These are phyloP conservation scores for Fraxinus latifolia DNA, from an alignment of 305 asterid genomes.

Conservation along the genomic window DNA sequence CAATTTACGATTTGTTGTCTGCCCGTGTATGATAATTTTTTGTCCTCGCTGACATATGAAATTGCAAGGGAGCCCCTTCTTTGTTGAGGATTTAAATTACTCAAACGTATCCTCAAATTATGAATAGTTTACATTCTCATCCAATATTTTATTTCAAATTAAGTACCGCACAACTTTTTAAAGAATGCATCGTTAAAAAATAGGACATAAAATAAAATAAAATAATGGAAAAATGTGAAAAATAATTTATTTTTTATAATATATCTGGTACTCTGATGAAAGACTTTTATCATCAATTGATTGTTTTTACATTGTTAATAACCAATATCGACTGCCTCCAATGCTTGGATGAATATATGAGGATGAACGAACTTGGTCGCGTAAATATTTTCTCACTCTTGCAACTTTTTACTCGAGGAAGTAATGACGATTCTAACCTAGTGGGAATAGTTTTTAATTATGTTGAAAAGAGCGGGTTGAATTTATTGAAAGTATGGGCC, in stretches of 20 bases:
- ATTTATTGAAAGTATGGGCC: neutral
- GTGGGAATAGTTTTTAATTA: neutral
- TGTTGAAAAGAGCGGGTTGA: neutral
- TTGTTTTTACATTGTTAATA: neutral
- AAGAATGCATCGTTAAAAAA: neutral
- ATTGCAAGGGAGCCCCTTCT: neutral
- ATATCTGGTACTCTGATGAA: neutral
- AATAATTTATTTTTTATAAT: neutral
- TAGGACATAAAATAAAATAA: neutral
- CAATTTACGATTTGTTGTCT: constrained; percentile 32
- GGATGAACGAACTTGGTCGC: neutral
- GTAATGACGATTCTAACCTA: neutral
- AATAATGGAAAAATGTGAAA: neutral
- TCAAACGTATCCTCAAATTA: neutral
- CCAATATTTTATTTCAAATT: neutral
- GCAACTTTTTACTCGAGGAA: neutral
- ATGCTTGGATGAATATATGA: neutral
- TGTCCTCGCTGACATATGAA: neutral
- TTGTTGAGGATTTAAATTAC: neutral
- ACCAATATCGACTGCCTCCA: neutral
- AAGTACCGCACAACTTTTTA: neutral
- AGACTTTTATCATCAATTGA: neutral
- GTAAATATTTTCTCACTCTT: neutral
- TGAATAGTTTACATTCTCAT: neutral
- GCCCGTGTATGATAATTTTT: constrained; percentile 3